Evolutionary conservation across 768 basidiomycete species (phyloP).

Genomic region (Boletus coccyginus): DNA sequence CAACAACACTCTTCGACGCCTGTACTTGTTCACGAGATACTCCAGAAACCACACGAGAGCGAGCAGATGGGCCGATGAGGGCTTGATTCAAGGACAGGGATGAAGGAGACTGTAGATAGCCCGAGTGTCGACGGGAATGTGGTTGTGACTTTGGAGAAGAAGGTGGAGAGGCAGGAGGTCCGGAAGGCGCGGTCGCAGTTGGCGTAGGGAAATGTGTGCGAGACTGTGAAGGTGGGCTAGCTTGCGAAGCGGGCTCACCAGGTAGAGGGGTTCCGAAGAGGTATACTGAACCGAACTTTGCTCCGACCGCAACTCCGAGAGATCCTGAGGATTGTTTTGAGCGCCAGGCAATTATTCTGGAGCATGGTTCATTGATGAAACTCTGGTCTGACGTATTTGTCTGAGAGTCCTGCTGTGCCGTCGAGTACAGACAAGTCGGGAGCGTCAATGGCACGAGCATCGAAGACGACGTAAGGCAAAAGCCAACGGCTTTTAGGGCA

Average conservation of each 20-base stretch:
- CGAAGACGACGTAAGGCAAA: neutral
- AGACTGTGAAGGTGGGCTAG: conserved; percentile 6
- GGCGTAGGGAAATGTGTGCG: conserved; percentile 10
- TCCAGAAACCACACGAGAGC: conserved; percentile 68
- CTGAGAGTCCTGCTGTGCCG: conserved; percentile 5
- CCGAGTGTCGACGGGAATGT: conserved; percentile 28
- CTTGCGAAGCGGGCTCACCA: conserved; percentile 18
- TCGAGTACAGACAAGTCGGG: conserved; percentile 13
- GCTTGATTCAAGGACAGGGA: conserved; percentile 34
- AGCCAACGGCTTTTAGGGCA: neutral
- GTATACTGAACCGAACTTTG: conserved; percentile 24
- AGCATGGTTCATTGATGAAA: conserved; percentile 20
- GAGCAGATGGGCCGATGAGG: conserved; percentile 53
- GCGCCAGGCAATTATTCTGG: conserved; percentile 19
- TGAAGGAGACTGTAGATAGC: conserved; percentile 35
- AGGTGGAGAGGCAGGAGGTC: conserved; percentile 11
- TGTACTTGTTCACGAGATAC: conserved; percentile 68
- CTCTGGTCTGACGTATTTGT: conserved; percentile 22
- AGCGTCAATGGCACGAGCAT: conserved; percentile 30
- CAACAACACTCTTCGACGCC: conserved; percentile 75
- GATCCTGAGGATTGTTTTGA: neutral
- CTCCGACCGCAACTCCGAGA: conserved; percentile 23
- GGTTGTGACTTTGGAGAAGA: conserved; percentile 20
- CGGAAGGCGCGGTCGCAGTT: conserved; percentile 4
- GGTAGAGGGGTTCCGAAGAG: conserved; percentile 25